These are phyloP conservation scores for Epichloe glyceriae DNA, from an alignment of 2,329 filamentous ascomycete genomes.

Conservation along the genomic window DNA sequence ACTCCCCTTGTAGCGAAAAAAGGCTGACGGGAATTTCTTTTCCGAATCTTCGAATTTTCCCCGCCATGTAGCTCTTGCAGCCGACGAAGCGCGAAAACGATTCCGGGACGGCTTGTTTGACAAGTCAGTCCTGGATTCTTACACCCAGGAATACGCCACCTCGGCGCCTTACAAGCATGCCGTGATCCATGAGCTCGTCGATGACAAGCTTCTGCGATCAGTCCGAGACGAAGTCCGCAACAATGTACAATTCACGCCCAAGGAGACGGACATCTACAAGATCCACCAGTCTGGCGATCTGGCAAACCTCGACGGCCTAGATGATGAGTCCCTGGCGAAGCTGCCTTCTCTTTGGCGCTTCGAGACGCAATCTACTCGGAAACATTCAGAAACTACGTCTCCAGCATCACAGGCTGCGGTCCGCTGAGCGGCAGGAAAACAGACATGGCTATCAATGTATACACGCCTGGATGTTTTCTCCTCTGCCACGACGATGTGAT, in stretches of 20 bases:
- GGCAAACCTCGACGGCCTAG: conserved; percentile 88
- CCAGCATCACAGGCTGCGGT: conserved; percentile 72
- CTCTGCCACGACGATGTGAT: conserved; percentile 98
- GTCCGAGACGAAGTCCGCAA: conserved; percentile 82
- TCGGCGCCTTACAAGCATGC: conserved; percentile 78
- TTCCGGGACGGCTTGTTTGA: conserved; percentile 58
- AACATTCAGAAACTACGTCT: conserved; percentile 78
- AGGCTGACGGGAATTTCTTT: neutral
- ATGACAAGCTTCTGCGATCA: conserved; percentile 67
- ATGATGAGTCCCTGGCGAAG: conserved; percentile 71
- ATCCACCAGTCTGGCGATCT: conserved; percentile 98
- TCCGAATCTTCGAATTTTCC: neutral
- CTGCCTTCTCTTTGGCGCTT: conserved; percentile 81
- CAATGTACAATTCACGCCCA: conserved; percentile 91
- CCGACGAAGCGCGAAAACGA: conserved; percentile 38
- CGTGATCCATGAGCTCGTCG: conserved; percentile 71
- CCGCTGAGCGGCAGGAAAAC: conserved; percentile 86
- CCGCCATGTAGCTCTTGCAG: conserved; percentile 27
- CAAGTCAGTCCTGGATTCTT: conserved; percentile 39
- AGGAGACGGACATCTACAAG: conserved; percentile 99
- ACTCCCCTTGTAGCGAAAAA: neutral
- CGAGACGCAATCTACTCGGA: conserved; percentile 90
- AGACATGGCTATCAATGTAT: conserved; percentile 98
- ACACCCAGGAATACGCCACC: conserved; percentile 47
- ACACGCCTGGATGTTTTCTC: conserved; percentile 89